Base-by-base conservation (phyloP, 805 yeast species). In the Lipomyces sp. region DNA sequence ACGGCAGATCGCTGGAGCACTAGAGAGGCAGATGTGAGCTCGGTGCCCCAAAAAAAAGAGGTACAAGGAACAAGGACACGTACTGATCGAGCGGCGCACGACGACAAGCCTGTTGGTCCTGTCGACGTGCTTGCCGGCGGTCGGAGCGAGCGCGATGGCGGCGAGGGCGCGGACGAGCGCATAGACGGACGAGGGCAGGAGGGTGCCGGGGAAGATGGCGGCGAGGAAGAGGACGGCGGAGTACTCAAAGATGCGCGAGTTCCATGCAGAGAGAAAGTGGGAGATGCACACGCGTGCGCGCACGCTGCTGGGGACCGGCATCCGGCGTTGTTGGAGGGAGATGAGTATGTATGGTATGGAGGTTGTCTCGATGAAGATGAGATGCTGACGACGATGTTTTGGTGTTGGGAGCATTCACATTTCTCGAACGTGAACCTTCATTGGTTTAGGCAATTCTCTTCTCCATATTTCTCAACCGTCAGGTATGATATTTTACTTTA, bases 181-280 rank as follows among this genome's bases (percentile, higher is more conserved):
- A 50, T 68, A 71, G 28, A 70, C 31, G 3, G 75, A 71, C 22
- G 69, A 60, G 13, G 71, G 72, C 21, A 64, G 49, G 21, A 71
- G 59, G 14, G 66, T 66, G 1, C 65, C 66, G 1, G 72, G 72
- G 50, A 58, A 71, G 33, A 69, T 48, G 26, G 62, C 59, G 24
- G 70, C 68, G 31, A 71, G 64, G 41, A 69, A 65, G 13, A 71
- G 51, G 11, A 66, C 67, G 5, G 71, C 65, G 14, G 71, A 72
- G 57, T 63, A 72, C 52, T 70, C 72, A 57, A 70, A 71, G n/a
- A 67, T 62, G 7, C 75, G 62, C 21, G 68, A 58, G 55, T 71
- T 71, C 73, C 74, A 70, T 13, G 71, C 65, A 19, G 70, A 71
- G 10, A 71, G 61, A 18, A 59, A 55, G 47, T 71, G 74, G 2